These are phyloP conservation scores for Ceratobasidium papillatum DNA, from an alignment of 1,284 basidiomycete genomes.

Conservation along the genomic window DNA sequence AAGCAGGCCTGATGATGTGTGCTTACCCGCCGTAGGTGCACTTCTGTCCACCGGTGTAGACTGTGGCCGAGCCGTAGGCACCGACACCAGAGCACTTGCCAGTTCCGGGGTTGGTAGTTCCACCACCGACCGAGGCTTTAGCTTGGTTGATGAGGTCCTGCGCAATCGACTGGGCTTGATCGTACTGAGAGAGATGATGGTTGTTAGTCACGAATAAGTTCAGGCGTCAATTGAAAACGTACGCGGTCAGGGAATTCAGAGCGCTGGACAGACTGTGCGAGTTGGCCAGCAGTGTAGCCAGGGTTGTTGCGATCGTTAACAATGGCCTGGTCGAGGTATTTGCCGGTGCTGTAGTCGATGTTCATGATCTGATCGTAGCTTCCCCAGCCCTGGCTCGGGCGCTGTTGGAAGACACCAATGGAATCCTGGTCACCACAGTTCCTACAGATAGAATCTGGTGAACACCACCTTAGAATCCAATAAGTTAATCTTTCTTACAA, in stretches of 20 bases:
- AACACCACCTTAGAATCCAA: background rate
- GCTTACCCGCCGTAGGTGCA: conserved; percentile 29
- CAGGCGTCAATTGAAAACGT: background rate
- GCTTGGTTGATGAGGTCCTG: conserved; percentile 25
- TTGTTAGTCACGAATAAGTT: background rate
- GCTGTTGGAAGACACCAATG: conserved; percentile 41
- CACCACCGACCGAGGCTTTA: background rate
- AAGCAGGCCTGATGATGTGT: background rate
- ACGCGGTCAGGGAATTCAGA: conserved; percentile 37
- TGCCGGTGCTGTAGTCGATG: conserved; percentile 21
- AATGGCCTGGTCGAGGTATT: conserved; percentile 37
- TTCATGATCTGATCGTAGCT: conserved; percentile 40
- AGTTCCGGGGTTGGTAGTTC: conserved; percentile 25
- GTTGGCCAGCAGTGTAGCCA: conserved; percentile 36
- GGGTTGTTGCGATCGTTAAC: conserved; percentile 37
- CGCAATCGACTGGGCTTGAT: conserved; percentile 34
- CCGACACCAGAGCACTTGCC: conserved; percentile 21
- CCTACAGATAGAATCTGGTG: background rate
- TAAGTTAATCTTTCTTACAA: background rate
- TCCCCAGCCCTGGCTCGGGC: conserved; percentile 41
- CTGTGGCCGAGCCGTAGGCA: conserved; percentile 10
- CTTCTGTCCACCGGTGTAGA: conserved; percentile 13
- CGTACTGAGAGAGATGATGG: background rate
- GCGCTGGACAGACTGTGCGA: conserved; percentile 40
- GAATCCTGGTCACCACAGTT: conserved; percentile 40